These are phyloP conservation scores for Candida sp. DNA, from an alignment of 1,139 yeast genomes.

Conservation along the genomic window DNA sequence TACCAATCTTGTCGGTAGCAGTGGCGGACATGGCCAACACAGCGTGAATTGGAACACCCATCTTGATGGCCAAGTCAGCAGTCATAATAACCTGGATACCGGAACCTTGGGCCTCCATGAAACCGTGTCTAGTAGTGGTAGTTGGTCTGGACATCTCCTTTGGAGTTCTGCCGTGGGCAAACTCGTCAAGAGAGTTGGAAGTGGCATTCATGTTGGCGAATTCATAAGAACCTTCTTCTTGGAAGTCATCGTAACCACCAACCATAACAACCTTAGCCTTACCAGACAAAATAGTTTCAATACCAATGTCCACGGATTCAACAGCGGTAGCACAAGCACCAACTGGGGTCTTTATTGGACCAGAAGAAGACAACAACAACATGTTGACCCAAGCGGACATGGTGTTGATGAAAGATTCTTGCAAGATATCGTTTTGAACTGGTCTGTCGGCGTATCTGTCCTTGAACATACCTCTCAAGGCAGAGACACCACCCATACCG, in stretches of 20 bases:
- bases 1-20: slow-evolving; percentile 98
- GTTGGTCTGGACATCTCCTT: slow-evolving; percentile 99
- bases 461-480: slow-evolving; percentile 97
- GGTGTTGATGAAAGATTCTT: slow-evolving; percentile 98
- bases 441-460: slow-evolving; percentile 92
- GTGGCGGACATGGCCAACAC: slow-evolving; percentile 94
- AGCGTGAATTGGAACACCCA: slow-evolving; percentile 99
- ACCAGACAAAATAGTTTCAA: slow-evolving; percentile 89
- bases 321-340: slow-evolving; percentile 99
- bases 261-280: slow-evolving; percentile 96
- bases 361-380: slow-evolving; percentile 96
- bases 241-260: slow-evolving; percentile 99
- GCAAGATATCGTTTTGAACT: slow-evolving; percentile 95
- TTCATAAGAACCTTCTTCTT: slow-evolving; percentile 98
- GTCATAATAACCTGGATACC: slow-evolving; percentile 98
- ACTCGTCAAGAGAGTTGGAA: slow-evolving; percentile 84
- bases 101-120: slow-evolving; percentile 99
- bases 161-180: slow-evolving; percentile 97
- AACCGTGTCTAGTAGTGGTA: slow-evolving; percentile 94
- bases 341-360: slow-evolving; percentile 99
- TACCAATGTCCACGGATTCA: slow-evolving; percentile 96
- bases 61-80: slow-evolving; percentile 89
- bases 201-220: slow-evolving; percentile 99
- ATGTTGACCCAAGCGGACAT: slow-evolving; percentile 99
- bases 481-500: slow-evolving; percentile 99